These are phyloP conservation scores for Iodosphaeria phyllophila DNA, from an alignment of 2,329 filamentous ascomycete genomes.

Conservation along the genomic window DNA sequence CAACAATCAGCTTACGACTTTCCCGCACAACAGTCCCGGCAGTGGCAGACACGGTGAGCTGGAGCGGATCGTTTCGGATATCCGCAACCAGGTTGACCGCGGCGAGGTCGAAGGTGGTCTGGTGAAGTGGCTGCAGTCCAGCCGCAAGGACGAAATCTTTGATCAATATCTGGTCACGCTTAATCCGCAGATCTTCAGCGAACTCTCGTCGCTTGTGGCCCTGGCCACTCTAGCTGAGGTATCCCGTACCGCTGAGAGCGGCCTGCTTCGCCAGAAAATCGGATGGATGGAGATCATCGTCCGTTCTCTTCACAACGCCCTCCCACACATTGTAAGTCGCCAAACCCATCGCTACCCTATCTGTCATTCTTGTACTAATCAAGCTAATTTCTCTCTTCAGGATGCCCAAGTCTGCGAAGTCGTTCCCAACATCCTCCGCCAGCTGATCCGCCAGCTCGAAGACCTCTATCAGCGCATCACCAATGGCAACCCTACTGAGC, in stretches of 20 bases:
- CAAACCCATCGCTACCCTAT: neutral
- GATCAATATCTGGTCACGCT: conserved; percentile 31
- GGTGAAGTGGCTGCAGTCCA: conserved; percentile 48
- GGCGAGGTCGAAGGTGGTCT: conserved; percentile 43
- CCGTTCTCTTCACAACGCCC: conserved; percentile 27
- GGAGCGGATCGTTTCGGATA: conserved; percentile 32
- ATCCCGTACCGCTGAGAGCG: conserved; percentile 35
- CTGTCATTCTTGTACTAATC: neutral
- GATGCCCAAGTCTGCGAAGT: conserved; percentile 35
- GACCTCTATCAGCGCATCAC: conserved; percentile 31
- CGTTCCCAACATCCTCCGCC: conserved; percentile 35
- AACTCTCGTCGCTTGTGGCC: conserved; percentile 40
- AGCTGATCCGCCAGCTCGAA: conserved; percentile 32
- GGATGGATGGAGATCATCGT: conserved; percentile 42
- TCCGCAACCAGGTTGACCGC: conserved; percentile 42
- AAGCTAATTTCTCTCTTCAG: conserved; percentile 17
- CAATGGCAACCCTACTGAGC: conserved; percentile 25
- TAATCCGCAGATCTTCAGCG: conserved; percentile 31
- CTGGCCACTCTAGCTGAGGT: conserved; percentile 47
- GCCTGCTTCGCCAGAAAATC: conserved; percentile 34
- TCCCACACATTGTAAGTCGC: conserved; percentile 30
- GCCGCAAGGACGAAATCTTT: conserved; percentile 44
- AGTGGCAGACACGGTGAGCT: conserved; percentile 32
- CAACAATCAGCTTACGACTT: conserved; percentile 18
- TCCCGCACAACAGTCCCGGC: conserved; percentile 20